Evolutionary conservation across 805 yeast species (phyloP).

Genomic region (Jamesozyma piceae): DNA sequence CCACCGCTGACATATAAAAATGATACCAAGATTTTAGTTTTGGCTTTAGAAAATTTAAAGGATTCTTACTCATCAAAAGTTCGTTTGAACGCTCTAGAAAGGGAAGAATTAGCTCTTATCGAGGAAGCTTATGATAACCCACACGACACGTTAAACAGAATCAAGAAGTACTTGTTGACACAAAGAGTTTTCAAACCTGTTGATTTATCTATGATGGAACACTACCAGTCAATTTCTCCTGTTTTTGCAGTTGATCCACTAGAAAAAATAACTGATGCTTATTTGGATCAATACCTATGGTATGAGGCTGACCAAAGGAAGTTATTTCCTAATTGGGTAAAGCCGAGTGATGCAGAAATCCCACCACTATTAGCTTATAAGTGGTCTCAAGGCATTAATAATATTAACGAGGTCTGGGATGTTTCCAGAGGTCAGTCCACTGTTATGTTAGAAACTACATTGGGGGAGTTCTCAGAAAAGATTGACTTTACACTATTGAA

Average conservation of each 20-base stretch:
- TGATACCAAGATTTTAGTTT: conserved; percentile 79
- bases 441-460: conserved; percentile 72
- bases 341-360: conserved; percentile 88
- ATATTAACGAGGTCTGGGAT: conserved; percentile 71
- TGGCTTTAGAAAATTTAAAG: conserved; percentile 83
- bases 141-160: conserved; percentile 77
- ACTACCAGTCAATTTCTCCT: conserved; percentile 74
- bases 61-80: conserved; percentile 69
- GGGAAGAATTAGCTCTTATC: conserved; percentile 86
- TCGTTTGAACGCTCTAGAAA: conserved; percentile 71
- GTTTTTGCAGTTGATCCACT: conserved; percentile 83
- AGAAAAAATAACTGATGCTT: conserved; percentile 94
- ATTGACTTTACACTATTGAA: conserved; percentile 82
- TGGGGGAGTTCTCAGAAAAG: conserved; percentile 69
- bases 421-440: conserved; percentile 62
- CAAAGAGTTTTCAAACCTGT: conserved; percentile 91
- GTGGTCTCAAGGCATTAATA: conserved; percentile 89
- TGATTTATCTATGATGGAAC: conserved; percentile 81
- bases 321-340: conserved; percentile 91
- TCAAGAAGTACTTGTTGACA: conserved; percentile 72
- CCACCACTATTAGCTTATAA: conserved; percentile 88
- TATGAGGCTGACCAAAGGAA: conserved; percentile 84
- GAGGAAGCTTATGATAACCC: conserved; percentile 98
- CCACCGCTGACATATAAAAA: conserved; percentile 89
- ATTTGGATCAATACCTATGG: conserved; percentile 91